These are phyloP conservation scores for Mortierella sp. DNA, from an alignment of 371 early-diverging fungal species.

Conservation along the genomic window DNA sequence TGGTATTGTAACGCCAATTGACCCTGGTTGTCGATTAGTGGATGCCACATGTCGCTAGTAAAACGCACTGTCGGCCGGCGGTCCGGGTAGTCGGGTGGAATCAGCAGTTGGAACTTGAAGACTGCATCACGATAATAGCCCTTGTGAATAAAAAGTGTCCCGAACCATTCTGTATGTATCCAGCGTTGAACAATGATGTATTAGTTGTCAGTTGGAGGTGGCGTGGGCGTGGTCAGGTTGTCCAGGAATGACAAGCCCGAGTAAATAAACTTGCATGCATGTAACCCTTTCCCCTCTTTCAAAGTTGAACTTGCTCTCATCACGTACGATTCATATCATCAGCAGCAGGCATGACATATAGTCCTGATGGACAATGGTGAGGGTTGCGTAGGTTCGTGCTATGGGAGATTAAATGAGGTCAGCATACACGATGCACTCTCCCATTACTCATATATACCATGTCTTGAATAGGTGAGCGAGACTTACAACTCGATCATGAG, in stretches of 20 bases:
- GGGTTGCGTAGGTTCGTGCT: conserved; percentile 83
- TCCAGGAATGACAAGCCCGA: no score
- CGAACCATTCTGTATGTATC: conserved; percentile 77
- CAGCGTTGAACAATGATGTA: not conserved
- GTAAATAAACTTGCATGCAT: no score
- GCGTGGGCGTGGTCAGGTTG: no score
- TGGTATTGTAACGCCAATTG: conserved; percentile 75
- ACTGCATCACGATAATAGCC: conserved; percentile 94
- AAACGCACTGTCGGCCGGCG: conserved; percentile 90
- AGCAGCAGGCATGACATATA: conserved; percentile 88
- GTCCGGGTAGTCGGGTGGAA: conserved; percentile 89
- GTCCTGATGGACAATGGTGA: conserved; percentile 84
- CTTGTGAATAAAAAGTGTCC: conserved; percentile 85
- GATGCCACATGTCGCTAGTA: conserved; percentile 93
- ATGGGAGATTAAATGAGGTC: conserved; percentile 1
- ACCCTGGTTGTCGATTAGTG: conserved; percentile 81
- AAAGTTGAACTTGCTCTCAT: no score
- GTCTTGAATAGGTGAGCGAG: no score
- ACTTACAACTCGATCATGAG: conserved; percentile 70
- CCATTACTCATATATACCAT: no score
- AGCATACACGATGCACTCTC: no score
- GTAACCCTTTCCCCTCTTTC: no score
- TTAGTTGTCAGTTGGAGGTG: not conserved
- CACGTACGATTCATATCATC: conserved; percentile 77
- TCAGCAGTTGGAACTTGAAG: conserved; percentile 89